Percentiles rank a stretch among this genome's conserved stretches.
phyloP scores from a whole-genome alignment of 2,329 filamentous ascomycete genomes.

The Fusarium luffae region DNA sequence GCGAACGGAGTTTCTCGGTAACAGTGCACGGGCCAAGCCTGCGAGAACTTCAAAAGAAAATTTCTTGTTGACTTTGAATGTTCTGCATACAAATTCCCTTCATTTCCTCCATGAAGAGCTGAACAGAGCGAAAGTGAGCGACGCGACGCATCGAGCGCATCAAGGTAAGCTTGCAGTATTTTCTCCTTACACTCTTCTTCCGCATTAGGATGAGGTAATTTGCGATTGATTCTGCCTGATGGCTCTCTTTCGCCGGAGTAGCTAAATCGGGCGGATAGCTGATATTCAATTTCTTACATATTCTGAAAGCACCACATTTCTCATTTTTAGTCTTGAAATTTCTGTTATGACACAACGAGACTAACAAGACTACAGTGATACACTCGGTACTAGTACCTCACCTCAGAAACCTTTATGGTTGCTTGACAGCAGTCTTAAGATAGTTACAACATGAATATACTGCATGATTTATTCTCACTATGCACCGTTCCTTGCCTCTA shows the following conservation, averaged over 20 bases:
- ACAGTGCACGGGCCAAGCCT: conserved; percentile 36
- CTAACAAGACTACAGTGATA: conserved; percentile 43
- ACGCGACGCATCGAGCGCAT: conserved; percentile 8
- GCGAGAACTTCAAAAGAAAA: conserved; percentile 46
- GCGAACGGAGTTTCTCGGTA: neutral
- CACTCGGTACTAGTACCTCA: neutral
- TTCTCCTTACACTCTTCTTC: conserved; percentile 6
- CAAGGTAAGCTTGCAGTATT: conserved; percentile 46
- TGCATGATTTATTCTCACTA: neutral
- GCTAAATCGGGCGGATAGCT: conserved; percentile 80
- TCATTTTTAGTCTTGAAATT: conserved; percentile 40
- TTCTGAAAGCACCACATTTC: conserved; percentile 72
- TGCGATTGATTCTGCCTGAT: conserved; percentile 93
- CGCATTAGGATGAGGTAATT: conserved; percentile 90
- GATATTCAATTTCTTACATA: conserved; percentile 99
- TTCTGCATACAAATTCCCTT: conserved; percentile 5
- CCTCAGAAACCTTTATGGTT: neutral
- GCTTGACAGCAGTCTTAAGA: too few relatives aligned
- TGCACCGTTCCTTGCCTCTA: too few relatives aligned
- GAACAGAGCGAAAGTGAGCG: neutral
- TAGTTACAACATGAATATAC: neutral
- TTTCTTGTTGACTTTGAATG: conserved; percentile 20
- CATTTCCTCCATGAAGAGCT: conserved; percentile 35
- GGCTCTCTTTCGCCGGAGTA: conserved; percentile 89
- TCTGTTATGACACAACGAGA: conserved; percentile 30